phyloP scores from a whole-genome alignment of 164 flowering plant species.

The Buxus sempervirens region DNA sequence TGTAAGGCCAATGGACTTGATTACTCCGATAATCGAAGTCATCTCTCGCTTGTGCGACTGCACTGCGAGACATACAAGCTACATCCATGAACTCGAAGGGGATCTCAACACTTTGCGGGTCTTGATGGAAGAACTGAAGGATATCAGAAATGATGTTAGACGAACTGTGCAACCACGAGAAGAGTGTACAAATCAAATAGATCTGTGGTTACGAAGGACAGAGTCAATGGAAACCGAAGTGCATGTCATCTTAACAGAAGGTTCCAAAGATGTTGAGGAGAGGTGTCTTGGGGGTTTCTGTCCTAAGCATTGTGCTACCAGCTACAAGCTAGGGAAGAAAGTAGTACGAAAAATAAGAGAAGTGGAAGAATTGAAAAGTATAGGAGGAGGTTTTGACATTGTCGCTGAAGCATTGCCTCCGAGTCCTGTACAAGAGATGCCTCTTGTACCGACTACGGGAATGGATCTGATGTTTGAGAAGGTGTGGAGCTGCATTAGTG shows the following conservation, averaged over 20 bases:
- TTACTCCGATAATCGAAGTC: neutral
- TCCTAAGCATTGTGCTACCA: neutral
- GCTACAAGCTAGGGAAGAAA: constrained; percentile 1
- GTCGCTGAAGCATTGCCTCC: neutral
- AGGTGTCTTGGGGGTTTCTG: neutral
- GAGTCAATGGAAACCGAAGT: neutral
- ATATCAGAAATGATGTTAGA: neutral
- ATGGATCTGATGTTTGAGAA: neutral
- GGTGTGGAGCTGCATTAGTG: neutral
- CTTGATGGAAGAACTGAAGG: neutral
- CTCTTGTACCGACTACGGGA: neutral
- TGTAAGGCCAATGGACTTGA: neutral
- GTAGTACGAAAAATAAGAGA: neutral
- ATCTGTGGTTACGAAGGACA: neutral
- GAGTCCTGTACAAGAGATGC: neutral
- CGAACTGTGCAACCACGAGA: neutral
- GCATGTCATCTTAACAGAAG: neutral
- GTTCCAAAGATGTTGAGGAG: neutral
- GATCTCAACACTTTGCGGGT: neutral
- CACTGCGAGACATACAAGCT: neutral
- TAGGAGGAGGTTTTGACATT: neutral
- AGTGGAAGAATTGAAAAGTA: neutral
- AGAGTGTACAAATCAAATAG: neutral
- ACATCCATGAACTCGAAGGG: neutral
- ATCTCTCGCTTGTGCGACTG: neutral